Percentiles rank a stretch among this genome's conserved stretches.
Conservation (phyloP, 306 rosid genomes). For the Cucumis cinereus region DNA sequence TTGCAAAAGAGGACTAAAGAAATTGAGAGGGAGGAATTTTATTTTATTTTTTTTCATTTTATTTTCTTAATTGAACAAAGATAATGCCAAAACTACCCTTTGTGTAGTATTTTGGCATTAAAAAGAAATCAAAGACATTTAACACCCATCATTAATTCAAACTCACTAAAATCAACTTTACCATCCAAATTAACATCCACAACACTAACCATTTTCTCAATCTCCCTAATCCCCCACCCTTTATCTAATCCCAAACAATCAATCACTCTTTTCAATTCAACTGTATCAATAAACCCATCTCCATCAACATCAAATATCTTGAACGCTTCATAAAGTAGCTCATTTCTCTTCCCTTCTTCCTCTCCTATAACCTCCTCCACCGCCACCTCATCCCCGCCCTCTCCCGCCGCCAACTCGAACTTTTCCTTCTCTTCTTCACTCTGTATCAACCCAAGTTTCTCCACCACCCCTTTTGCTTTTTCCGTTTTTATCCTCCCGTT, state of each 20-base stretch:
- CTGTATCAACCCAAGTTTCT: constrained; percentile 58
- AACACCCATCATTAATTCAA: constrained; percentile 61
- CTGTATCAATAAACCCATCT: constrained; percentile 71
- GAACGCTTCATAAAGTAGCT: constrained; percentile 56
- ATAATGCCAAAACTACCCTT: neutral
- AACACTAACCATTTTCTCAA: constrained; percentile 66
- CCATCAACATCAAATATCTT: constrained; percentile 88
- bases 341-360: constrained; percentile 33
- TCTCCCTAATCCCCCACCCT: constrained; percentile 68
- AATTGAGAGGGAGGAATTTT: neutral
- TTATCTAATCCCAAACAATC: constrained; percentile 75
- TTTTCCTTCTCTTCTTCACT: constrained; percentile 21
- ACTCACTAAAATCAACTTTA: constrained; percentile 76
- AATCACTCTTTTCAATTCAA: constrained; percentile 86
- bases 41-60: neutral
- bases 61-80: neutral
- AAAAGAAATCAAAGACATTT: neutral
- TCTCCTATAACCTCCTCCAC: constrained; percentile 59
- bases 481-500: constrained; percentile 78
- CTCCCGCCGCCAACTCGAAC: constrained; percentile 33
- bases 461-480: constrained; percentile 48
- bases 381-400: constrained; percentile 18
- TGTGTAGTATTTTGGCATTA: neutral
- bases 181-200: constrained; percentile 86
- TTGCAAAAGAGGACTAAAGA: neutral